Evolutionary conservation across 2,329 filamentous ascomycete genomes (phyloP), one percentile per base, ranked within the genome.

Genomic region (Tolypocladium album): DNA sequence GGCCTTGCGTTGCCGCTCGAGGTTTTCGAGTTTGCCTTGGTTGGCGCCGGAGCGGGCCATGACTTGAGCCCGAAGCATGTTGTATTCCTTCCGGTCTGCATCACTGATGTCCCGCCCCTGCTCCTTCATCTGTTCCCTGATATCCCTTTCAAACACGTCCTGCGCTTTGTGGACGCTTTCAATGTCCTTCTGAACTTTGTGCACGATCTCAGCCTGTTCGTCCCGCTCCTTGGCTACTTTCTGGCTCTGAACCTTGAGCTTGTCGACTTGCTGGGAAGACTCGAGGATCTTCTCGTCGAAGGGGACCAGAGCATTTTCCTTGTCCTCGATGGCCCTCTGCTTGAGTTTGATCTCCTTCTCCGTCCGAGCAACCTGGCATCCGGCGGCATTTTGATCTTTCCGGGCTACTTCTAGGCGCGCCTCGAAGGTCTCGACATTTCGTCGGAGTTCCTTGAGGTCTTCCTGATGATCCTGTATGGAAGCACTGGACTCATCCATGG

Each of bases 381-480:
- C 85, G 38, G 90, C 87, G 61, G 88, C 84, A 4, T 87, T 83
- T 68, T 97, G 91, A n/a, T 93, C 89, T 66, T 86, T 88, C 65
- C 90, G 88, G 20, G 93, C 92, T 36, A 87, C 83, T 58, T 96
- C 90, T 5, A 97, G 83, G 61, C 83, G 85, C 64, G 83, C 83
- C 68, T 96, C 89, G 66, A 90, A 96, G 59, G 89, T 86, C 68
- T 95, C 89, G 24, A 97, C 88, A 42, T 90, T 92, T 56, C 94
- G 89, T 58, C 89, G 87, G 70, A 92, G 89, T 72, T 97, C 93
- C 72, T 96, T 96, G 24, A 99, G 80, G 67, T 97, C 92, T 69
- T 96, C 91, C 68, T 97, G 92, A 67, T 97, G 92, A 67, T 90
- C 91, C 68, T 93, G 88, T 61, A 99, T 99, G 68, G 94, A 88